Evolutionary conservation across 2,329 filamentous ascomycete genomes (phyloP).

Genomic region (Claviceps citrina): DNA sequence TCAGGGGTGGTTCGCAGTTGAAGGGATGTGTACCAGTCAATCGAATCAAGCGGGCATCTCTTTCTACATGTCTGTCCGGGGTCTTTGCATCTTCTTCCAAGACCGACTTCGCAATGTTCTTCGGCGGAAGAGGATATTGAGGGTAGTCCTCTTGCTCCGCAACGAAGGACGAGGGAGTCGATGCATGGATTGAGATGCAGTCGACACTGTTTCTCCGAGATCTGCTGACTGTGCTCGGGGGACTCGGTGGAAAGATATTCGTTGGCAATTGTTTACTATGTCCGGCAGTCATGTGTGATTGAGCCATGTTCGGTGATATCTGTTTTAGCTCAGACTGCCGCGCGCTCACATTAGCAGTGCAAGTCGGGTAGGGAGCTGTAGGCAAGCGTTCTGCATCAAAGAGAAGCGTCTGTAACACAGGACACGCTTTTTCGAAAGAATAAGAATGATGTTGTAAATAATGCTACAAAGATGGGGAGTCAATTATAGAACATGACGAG

Average conservation of each 20-base stretch:
- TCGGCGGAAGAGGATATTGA: conserved; percentile 53
- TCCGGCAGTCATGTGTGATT: background rate
- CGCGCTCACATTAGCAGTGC: background rate
- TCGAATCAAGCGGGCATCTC: conserved; percentile 69
- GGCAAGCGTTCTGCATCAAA: background rate
- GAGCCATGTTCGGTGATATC: background rate
- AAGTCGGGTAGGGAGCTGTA: background rate
- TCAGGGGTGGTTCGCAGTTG: conserved; percentile 75
- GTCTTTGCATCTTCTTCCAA: conserved; percentile 67
- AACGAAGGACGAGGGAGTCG: background rate
- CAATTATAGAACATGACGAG: background rate
- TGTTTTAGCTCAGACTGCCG: background rate
- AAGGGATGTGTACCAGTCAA: conserved; percentile 83
- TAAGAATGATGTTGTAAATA: no score
- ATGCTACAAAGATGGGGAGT: no score
- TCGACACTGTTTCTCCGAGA: conserved; percentile 22
- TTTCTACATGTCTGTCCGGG: conserved; percentile 64
- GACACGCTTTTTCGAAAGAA: no score
- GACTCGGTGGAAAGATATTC: conserved; percentile 22
- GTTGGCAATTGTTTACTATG: conserved; percentile 1
- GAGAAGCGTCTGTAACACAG: no score
- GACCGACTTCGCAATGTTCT: conserved; percentile 42
- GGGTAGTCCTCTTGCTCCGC: background rate
- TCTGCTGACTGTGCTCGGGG: conserved; percentile 23
- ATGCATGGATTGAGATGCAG: background rate